Conservation (phyloP, 495 filamentous ascomycete genomes). For the Neurospora tetraspora region DNA sequence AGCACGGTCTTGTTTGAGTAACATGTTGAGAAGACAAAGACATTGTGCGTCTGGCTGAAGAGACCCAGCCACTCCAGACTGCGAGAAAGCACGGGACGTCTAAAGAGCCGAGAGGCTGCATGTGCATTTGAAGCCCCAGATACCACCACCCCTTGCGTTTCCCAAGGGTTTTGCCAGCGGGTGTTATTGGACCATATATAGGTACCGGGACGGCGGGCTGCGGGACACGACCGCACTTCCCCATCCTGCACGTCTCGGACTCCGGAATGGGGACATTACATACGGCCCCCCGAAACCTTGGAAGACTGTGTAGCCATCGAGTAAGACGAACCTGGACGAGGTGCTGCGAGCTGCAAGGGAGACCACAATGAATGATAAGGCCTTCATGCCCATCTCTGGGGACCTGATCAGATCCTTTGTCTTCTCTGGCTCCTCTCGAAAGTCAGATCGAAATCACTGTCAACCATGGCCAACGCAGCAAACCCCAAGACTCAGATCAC, state of each 20-base stretch:
- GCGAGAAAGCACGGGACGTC: neutral
- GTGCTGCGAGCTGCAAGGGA: neutral
- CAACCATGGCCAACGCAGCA: constrained; percentile 15
- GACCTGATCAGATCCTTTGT: neutral
- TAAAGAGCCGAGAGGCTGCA: neutral
- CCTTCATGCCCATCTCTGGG: neutral
- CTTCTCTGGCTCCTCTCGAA: neutral
- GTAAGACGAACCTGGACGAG: neutral
- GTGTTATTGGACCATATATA: neutral
- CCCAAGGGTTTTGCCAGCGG: neutral
- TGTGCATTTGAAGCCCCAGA: neutral
- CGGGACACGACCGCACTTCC: constrained; percentile 18
- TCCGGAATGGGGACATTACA: constrained; percentile 5
- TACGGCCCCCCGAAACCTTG: neutral
- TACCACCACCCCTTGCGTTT: neutral
- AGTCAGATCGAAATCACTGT: neutral
- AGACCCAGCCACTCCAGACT: neutral
- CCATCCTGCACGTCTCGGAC: constrained; percentile 18
- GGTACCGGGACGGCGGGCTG: neutral
- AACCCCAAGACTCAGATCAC: constrained; percentile 15
- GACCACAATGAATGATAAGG: neutral
- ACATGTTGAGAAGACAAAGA: neutral
- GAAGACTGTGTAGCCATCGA: neutral
- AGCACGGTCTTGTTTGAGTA: neutral
- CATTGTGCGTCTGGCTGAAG: neutral